Percentiles rank a stretch among this genome's conserved stretches.
These are phyloP conservation scores for Mrakiaceae sp. DNA, from an alignment of 1,284 basidiomycete species.

Conservation along the genomic window DNA sequence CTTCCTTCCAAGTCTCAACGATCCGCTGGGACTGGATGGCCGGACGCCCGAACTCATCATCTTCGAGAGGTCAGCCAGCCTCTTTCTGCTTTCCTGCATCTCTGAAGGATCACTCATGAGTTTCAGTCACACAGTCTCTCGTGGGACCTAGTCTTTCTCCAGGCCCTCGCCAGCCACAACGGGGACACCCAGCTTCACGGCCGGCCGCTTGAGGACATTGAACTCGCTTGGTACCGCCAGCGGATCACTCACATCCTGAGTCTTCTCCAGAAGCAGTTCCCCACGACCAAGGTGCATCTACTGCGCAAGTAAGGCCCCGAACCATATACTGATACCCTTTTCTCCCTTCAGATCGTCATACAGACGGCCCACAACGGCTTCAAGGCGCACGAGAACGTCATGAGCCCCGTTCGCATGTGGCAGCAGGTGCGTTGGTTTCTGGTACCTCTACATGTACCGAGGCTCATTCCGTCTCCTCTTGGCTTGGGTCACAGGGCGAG, in stretches of 20 bases:
- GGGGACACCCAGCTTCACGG: slow-evolving; percentile 4
- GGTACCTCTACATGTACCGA: no score
- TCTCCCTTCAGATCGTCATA: slow-evolving; percentile 5
- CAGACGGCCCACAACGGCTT: slow-evolving; percentile 15
- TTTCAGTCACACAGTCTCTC: slow-evolving; percentile 1
- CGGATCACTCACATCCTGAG: slow-evolving; percentile 8
- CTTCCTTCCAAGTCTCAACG: neutral
- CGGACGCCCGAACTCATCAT: slow-evolving; percentile 14
- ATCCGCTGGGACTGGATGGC: slow-evolving; percentile 5
- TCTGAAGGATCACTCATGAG: neutral
- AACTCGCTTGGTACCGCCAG: slow-evolving; percentile 6
- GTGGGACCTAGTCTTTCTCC: slow-evolving; percentile 14
- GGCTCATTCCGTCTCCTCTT: neutral
- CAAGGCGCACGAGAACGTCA: slow-evolving; percentile 1
- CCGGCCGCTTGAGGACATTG: slow-evolving; percentile 13
- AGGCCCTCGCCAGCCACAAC: neutral
- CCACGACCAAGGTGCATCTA: slow-evolving; percentile 4
- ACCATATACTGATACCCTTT: neutral
- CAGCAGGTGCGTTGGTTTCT: slow-evolving; percentile 7
- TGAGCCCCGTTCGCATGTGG: slow-evolving; percentile 9
- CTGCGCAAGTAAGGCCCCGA: no score
- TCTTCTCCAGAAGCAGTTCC: slow-evolving; percentile 4
- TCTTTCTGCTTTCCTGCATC: neutral
- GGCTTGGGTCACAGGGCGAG: neutral
- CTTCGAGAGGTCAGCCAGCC: slow-evolving; percentile 10